Base-by-base conservation (phyloP, 306 rosid species). In the Casuarina glauca region DNA sequence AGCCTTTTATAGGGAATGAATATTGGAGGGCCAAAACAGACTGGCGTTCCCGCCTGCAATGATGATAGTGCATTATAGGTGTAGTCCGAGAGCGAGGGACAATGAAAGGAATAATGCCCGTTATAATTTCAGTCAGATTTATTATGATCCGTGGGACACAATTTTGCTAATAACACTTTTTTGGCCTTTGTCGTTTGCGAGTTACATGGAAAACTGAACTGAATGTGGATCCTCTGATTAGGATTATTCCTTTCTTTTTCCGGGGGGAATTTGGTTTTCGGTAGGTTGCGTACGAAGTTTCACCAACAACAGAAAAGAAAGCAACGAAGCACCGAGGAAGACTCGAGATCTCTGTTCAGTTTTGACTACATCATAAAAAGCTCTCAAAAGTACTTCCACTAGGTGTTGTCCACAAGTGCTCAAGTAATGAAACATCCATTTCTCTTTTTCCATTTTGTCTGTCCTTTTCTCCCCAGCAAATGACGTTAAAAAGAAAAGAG, bases 1-100 rank as follows among this genome's bases (percentile, higher is more conserved):
- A 39, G 36, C 50, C 58, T 57, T 69, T 43, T 70, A 13, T 35
- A 36, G 39, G 53, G 67, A 70, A 55, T 44, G 70, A 46, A 36
- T 75, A 74, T 36, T 74, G 44, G 32, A 64, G 48, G 69, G 76
- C 79, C 81, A 84, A 76, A 51, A 52, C 69, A 55, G 76, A 26
- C 80, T 4, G 32, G 36, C 70, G 52, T 80, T 80, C 84, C 51
- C 64, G 44, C 51, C 49, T 49, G 81, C 81, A 67, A 79, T 83
- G 78, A 83, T 76, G 57, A 49, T 41, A 51, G 19, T 9, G 52
- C 71, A 55, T 75, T 43, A n/a, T 53, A 66, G 42, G 4, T 13
- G 3, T 62, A 42, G 49, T 41, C 49, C 71, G 1, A 16, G 7
- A 13, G 17, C 42, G 13, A 6, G n/a, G 71, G 17, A 49, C 39